Conservation (phyloP, 352 stramenopile species). For the Phytophthora pluvialis region DNA sequence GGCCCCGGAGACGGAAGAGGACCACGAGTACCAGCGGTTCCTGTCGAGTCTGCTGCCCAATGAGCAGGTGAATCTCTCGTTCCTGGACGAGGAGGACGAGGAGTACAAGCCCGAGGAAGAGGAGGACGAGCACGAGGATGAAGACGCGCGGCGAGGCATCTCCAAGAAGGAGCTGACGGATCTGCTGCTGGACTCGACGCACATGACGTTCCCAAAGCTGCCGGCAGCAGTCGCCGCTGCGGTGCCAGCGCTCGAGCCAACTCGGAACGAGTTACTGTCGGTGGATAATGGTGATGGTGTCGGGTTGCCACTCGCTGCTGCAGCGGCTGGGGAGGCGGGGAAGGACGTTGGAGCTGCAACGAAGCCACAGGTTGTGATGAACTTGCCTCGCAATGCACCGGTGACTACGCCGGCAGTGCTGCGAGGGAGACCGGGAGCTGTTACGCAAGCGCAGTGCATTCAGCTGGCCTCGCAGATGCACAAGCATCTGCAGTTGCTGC, state of each 20-base stretch:
- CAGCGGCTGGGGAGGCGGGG: background rate
- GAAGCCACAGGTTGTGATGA: conserved; percentile 10
- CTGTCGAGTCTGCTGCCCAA: conserved; percentile 76
- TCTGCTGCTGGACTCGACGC: conserved; percentile 83
- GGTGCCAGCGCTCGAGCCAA: conserved; percentile 10
- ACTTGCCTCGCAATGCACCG: conserved; percentile 2
- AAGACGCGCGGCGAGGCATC: conserved; percentile 54
- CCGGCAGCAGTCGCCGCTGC: conserved; percentile 4
- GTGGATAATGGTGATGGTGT: conserved; percentile 1
- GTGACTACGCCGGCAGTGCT: conserved; percentile 16
- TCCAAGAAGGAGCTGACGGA: conserved; percentile 87
- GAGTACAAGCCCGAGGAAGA: conserved; percentile 81
- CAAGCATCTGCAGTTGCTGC: conserved; percentile 84
- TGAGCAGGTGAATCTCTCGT: conserved; percentile 77
- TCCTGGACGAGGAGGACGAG: conserved; percentile 88
- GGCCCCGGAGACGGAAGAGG: conserved; percentile 45
- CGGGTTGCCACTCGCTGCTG: conserved; percentile 1
- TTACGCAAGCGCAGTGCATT: conserved; percentile 77
- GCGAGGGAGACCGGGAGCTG: conserved; percentile 30
- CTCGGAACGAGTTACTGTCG: conserved; percentile 4
- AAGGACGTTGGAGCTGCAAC: background rate
- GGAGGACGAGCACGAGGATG: conserved; percentile 74
- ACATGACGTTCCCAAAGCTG: conserved; percentile 53
- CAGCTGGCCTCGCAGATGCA: conserved; percentile 89
- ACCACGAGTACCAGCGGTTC: conserved; percentile 85